Evolutionary conservation across 371 early-diverging fungal genomes (phyloP).

Genomic region (Circinella minor): DNA sequence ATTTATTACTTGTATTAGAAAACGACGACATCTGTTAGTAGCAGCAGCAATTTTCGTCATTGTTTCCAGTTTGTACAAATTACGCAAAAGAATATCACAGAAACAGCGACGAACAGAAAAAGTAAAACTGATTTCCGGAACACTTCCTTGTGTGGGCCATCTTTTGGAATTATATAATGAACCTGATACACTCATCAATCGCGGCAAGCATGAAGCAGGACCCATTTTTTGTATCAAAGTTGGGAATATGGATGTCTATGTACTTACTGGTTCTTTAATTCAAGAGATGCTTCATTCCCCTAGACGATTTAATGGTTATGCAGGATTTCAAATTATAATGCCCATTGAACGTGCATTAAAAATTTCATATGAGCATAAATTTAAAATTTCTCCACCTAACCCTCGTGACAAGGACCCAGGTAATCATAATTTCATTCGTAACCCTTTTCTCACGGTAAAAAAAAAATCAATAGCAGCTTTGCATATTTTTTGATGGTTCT

Average conservation of each 20-base stretch:
- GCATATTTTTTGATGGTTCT: slow-evolving; percentile 5
- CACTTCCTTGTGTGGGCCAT: neutral
- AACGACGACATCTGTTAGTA: no score
- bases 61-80: no score
- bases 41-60: no score
- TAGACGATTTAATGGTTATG: no score
- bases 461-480: neutral
- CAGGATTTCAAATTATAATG: neutral
- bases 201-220: neutral
- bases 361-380: slow-evolving; percentile 15
- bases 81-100: no score
- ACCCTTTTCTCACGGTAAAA: slow-evolving; percentile 3
- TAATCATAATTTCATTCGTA: neutral
- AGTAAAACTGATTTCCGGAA: neutral
- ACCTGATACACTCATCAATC: neutral
- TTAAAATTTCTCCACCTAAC: neutral
- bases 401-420: slow-evolving; percentile 12
- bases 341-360: slow-evolving; percentile 8
- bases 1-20: no score
- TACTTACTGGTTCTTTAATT: slow-evolving; percentile 12
- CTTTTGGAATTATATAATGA: neutral
- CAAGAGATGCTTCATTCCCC: slow-evolving; percentile 5
- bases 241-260: slow-evolving; percentile 7
- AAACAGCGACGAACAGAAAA: neutral
- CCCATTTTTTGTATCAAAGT: slow-evolving; percentile 8